A percentile compares a stretch with the other conserved stretches of the same genome.
Evolutionary conservation across 768 basidiomycete species (phyloP).

Genomic region (Solioccasus polychromus): DNA sequence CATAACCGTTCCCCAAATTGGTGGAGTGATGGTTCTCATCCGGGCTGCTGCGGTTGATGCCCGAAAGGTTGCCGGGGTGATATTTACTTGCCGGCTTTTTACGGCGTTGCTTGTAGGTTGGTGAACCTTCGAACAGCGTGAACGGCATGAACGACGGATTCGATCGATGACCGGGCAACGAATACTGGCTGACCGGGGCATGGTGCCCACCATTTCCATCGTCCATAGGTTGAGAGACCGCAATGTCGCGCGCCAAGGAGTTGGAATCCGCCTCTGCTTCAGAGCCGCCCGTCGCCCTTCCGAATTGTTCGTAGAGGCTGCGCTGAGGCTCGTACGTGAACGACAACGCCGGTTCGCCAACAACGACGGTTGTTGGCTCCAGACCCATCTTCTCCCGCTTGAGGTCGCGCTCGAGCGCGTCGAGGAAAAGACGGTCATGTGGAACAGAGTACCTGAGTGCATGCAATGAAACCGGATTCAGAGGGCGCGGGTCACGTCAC

Average conservation of each 20-base stretch:
- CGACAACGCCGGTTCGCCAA: constrained; percentile 81
- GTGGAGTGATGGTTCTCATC: constrained; percentile 18
- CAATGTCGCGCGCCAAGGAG: constrained; percentile 29
- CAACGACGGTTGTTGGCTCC: constrained; percentile 75
- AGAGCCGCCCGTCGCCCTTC: constrained; percentile 35
- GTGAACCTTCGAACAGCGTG: constrained; percentile 80
- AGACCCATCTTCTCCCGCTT: constrained; percentile 92
- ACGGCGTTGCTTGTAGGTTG: constrained; percentile 85
- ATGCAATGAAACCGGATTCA: not conserved
- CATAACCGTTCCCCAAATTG: constrained; percentile 27
- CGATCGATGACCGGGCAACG: constrained; percentile 19
- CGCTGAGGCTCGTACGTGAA: constrained; percentile 87
- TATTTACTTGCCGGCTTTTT: constrained; percentile 59
- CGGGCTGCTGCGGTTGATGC: constrained; percentile 23
- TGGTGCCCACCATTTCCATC: constrained; percentile 15
- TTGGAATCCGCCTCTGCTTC: constrained; percentile 37
- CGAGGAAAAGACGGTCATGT: constrained; percentile 94
- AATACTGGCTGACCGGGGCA: constrained; percentile 17
- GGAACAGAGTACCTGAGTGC: constrained; percentile 86
- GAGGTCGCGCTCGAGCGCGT: constrained; percentile 93
- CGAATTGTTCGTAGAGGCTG: constrained; percentile 88
- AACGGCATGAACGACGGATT: constrained; percentile 54
- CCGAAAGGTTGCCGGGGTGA: constrained; percentile 26
- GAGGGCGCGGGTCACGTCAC: constrained; percentile 23
- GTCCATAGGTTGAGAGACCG: constrained; percentile 4